Conservation (phyloP, 2,329 filamentous ascomycete species). For the Aspergillus fumigatus region DNA sequence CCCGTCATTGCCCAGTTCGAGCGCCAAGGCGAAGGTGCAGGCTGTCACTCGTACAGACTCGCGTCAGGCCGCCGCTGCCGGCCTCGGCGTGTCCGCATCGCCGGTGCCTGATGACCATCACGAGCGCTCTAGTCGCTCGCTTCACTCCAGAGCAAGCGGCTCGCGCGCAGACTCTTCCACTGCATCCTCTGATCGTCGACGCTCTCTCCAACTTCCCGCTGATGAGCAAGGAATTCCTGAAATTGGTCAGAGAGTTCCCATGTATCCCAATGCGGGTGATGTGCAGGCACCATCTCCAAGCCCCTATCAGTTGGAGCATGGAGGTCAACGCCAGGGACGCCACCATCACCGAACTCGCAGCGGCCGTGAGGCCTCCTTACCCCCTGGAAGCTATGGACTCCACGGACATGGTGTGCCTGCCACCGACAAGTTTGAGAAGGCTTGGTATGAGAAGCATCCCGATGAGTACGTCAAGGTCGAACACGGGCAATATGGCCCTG, state of each 20-base stretch:
- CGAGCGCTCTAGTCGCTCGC: slow-evolving; percentile 51
- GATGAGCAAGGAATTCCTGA: slow-evolving; percentile 88
- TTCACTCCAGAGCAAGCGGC: slow-evolving; percentile 61
- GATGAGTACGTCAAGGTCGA: slow-evolving; percentile 72
- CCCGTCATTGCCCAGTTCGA: slow-evolving; percentile 75
- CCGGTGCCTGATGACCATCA: slow-evolving; percentile 45
- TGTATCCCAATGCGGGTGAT: slow-evolving; percentile 88
- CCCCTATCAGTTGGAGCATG: slow-evolving; percentile 47
- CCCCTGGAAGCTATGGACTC: slow-evolving; percentile 87
- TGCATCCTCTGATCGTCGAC: slow-evolving; percentile 49
- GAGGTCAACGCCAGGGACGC: slow-evolving; percentile 44
- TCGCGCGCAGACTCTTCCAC: slow-evolving; percentile 46
- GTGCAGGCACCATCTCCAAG: slow-evolving; percentile 90
- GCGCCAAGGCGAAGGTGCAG: slow-evolving; percentile 77
- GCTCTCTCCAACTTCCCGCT: slow-evolving; percentile 52
- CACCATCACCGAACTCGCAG: slow-evolving; percentile 69
- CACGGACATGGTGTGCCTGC: slow-evolving; percentile 77
- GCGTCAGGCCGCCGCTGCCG: slow-evolving; percentile 76
- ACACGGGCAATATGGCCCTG: slow-evolving; percentile 58
- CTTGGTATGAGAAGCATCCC: slow-evolving; percentile 90
- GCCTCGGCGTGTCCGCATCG: slow-evolving; percentile 61
- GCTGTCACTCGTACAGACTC: slow-evolving; percentile 88
- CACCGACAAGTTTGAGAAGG: slow-evolving; percentile 79
- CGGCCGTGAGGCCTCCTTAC: slow-evolving; percentile 64
- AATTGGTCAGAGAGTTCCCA: slow-evolving; percentile 87